phyloP scores from a whole-genome alignment of 257 asterid genomes.

The Capsicum baccatum region DNA sequence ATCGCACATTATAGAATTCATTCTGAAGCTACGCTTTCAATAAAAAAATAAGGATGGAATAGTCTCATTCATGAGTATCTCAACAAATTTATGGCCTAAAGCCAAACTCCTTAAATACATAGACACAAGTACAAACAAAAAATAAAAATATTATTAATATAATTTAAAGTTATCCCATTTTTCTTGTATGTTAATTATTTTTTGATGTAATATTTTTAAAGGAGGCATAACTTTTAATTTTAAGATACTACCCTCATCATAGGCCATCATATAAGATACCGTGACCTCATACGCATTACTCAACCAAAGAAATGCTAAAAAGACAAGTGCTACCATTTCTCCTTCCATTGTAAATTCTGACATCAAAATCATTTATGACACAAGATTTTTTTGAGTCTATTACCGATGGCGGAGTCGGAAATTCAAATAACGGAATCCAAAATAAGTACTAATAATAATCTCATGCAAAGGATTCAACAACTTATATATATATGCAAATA shows the following conservation, averaged over 20 bases:
- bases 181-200: too few relatives aligned
- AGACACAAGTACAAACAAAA: too few relatives aligned
- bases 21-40: too few relatives aligned
- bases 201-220: too few relatives aligned
- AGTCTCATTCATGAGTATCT: too few relatives aligned
- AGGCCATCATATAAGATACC: constrained; percentile 66
- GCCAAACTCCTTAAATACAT: too few relatives aligned
- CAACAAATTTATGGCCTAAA: too few relatives aligned
- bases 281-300: constrained; percentile 50
- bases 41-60: too few relatives aligned
- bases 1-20: too few relatives aligned
- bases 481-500: background rate
- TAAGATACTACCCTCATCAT: constrained; percentile 51
- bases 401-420: background rate
- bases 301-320: constrained; percentile 36
- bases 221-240: too few relatives aligned
- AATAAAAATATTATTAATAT: too few relatives aligned
- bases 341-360: constrained; percentile 35
- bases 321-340: constrained; percentile 23
- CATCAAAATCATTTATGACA: background rate
- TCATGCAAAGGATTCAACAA: background rate
- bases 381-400: background rate
- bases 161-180: too few relatives aligned
- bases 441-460: background rate
- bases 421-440: background rate